Percentiles rank a stretch among this genome's conserved stretches.
Evolutionary conservation across 1,284 basidiomycete species (phyloP).

Genomic region (Ustilago lituana): DNA sequence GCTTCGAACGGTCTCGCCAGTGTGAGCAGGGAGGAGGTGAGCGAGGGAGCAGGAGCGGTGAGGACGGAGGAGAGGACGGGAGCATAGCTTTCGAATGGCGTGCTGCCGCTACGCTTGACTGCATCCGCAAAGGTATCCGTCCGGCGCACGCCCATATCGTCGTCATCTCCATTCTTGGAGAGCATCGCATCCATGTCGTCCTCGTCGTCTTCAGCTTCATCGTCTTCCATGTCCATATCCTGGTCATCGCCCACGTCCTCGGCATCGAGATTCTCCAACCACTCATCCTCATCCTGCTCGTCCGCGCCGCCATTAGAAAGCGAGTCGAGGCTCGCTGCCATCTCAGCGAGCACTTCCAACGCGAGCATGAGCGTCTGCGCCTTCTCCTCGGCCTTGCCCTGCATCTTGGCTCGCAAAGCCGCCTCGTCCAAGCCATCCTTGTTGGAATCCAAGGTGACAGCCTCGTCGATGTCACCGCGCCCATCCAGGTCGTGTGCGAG

Average conservation of each 20-base stretch:
- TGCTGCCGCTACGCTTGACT: conserved; percentile 25
- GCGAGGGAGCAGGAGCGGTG: background rate
- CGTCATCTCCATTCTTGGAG: conserved; percentile 12
- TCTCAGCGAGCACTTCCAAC: conserved; percentile 59
- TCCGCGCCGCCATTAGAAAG: conserved; percentile 1
- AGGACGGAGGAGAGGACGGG: conserved; percentile 20
- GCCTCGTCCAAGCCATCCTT: conserved; percentile 23
- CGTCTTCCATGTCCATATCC: conserved; percentile 23
- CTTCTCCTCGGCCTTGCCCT: conserved; percentile 48
- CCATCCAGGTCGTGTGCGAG: conserved; percentile 41
- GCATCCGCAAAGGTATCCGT: conserved; percentile 41
- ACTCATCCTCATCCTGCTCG: conserved; percentile 29
- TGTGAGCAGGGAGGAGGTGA: conserved; percentile 27
- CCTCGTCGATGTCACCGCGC: conserved; percentile 18
- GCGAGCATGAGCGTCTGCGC: conserved; percentile 54
- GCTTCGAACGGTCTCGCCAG: conserved; percentile 44
- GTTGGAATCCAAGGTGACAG: conserved; percentile 8
- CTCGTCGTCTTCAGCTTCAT: background rate
- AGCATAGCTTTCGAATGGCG: conserved; percentile 33
- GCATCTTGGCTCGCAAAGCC: conserved; percentile 26
- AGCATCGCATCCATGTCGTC: conserved; percentile 1
- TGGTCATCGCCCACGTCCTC: conserved; percentile 18
- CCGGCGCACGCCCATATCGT: conserved; percentile 31
- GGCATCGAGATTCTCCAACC: conserved; percentile 36
- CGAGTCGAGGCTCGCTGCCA: conserved; percentile 41